Base-by-base conservation (phyloP, 2,329 filamentous ascomycete genomes). In the Calonectria montana region DNA sequence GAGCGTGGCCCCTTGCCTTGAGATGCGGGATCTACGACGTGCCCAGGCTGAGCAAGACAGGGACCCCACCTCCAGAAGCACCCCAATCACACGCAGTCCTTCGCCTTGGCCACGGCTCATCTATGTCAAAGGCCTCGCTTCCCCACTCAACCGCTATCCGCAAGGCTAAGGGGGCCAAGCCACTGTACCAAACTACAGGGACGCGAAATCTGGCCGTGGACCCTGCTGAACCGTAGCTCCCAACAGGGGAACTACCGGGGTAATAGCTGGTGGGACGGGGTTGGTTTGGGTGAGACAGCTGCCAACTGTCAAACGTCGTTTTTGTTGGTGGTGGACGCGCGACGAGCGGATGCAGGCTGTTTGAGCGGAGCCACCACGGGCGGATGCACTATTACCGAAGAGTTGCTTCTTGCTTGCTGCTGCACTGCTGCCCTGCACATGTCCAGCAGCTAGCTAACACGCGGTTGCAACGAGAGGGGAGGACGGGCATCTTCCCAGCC, bases 111-210 rank as follows among this genome's bases (percentile, higher is more conserved):
- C 66, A 27, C 23, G 23, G 43, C 35, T 37, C 45, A 53, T 18
- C 50, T 41, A 23, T 57, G 55, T 55, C 35, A 35, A 35, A 27
- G 29, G 66, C 65, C 50, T 66, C 48, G 47, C 47, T 57, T 73
- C 65, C 61, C 67, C 65, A 66, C 65, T 65, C 31, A 45, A 8
- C 41, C 29, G 48, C 66, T 39, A 67, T 31, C 55, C 68, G 57
- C 71, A 65, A 57, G 59, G 62, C 35, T 64, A 50, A 35, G 55
- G 57, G 53, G 57, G 37, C 39, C 69, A 70, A 73, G 71, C 71
- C 71, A 73, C 69, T 25, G 69, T 75, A 73, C 74, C 71, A 71
- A 70, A 71, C 75, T 70, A 66, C 69, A 75, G 73, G 73, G 72
- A 74, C 73, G 47, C 61, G 63, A 61, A 59, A 61, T 64, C 65